Percentiles rank a stretch among this genome's conserved stretches.
phyloP scores from a whole-genome alignment of 257 asterid species.

The Solanum pennellii region DNA sequence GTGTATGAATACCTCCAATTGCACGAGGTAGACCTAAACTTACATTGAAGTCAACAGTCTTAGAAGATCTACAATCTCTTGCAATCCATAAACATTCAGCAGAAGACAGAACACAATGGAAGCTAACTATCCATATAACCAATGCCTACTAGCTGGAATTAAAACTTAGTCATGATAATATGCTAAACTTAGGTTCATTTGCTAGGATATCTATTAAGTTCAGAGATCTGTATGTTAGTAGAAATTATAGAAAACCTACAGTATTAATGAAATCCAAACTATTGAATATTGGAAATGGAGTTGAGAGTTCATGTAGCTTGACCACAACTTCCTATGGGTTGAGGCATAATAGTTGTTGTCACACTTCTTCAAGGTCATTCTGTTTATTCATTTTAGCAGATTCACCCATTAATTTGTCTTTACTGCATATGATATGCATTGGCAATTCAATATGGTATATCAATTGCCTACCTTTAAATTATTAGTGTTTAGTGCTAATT shows the following conservation, averaged over 20 bases:
- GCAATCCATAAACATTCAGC: not conserved
- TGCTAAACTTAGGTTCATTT: not conserved
- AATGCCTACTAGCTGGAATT: not conserved
- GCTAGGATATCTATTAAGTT: not conserved
- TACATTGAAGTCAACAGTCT: not conserved
- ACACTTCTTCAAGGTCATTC: not conserved
- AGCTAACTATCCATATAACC: not conserved
- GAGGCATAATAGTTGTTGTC: not conserved
- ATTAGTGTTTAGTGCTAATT: slow-evolving; percentile 5
- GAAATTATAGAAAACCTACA: not conserved
- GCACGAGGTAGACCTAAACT: not conserved
- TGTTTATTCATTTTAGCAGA: not conserved
- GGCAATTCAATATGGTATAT: not conserved
- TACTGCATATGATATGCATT: not conserved
- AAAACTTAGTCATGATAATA: not conserved
- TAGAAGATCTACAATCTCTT: not conserved
- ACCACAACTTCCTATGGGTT: not conserved
- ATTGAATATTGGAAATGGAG: not conserved
- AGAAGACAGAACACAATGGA: not conserved
- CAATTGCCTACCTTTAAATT: not conserved
- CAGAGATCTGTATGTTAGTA: not conserved
- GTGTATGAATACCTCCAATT: not conserved
- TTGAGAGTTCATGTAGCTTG: not conserved
- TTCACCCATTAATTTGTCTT: not conserved
- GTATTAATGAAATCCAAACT: not conserved